Evolutionary conservation across 2,329 filamentous ascomycete genomes (phyloP), one percentile per base, ranked within the genome.

Genomic region (Aspergillus sp.): DNA sequence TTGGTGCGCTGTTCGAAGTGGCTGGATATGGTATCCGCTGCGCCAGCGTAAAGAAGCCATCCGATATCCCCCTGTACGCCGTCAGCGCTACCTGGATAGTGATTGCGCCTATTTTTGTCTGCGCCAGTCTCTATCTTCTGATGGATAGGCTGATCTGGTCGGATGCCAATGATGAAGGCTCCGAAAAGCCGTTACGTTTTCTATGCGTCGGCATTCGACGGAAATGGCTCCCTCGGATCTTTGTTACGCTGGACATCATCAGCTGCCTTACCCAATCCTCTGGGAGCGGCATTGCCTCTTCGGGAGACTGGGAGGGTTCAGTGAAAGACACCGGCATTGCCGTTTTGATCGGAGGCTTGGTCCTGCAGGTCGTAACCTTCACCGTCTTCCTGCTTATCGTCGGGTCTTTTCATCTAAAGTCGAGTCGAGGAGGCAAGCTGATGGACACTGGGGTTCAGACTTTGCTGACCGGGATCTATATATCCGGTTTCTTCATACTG

Each of bases 71-170:
- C 1, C 63, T 74, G 1, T 78, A 76, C 49, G 69, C 77, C 4
- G 57, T 69, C 36, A 73, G 70, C 1, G 57, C 70, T 4, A 72
- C 71, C 0, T 66, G 77, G 19, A 75, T 78, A n/a, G 74, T 80
- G 11, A 67, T 81, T 38, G 76, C 78, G 0, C 79, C 79, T 0
- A 69, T 80, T 40, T 72, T 81, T 47, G 63, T 80, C 45, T 77
- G 77, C 14, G 79, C 78, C 0, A 77, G 76, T 2, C 76, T 80
- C 50, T 81, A 81, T 61, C 71, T 81, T 48, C 71, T 81, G 43
- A 74, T 81, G 47, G 77, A 75, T n/a, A 71, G 75, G 11, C 64
- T 81, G 5, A 57, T 57, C 43, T 40, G 70, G 10, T 61, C 65
- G 10, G 71, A 72, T n/a, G 21, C 32, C 9, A 68, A 78, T 1